Conservation (phyloP, 495 filamentous ascomycete genomes). For the Talaromyces liani region DNA sequence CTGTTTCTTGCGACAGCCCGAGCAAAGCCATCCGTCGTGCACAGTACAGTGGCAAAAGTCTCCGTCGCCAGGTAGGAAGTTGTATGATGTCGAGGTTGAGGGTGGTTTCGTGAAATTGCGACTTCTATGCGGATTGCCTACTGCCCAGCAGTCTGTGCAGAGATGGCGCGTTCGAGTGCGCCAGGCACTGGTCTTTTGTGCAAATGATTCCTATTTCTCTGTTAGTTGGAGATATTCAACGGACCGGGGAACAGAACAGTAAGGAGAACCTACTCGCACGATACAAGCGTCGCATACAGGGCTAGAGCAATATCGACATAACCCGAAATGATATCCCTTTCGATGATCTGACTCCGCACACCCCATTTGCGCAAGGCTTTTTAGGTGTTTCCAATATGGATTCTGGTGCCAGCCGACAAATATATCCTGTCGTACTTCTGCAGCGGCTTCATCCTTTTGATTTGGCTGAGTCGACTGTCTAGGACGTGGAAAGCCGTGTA, state of each 20-base stretch:
- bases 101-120: constrained; percentile 4
- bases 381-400: constrained; percentile 16
- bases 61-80: constrained; percentile 6
- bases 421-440: constrained; percentile 4
- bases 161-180: constrained; percentile 14
- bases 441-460: background rate
- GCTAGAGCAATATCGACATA: constrained; percentile 20
- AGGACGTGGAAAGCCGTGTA: constrained; percentile 17
- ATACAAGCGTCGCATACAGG: constrained; percentile 22
- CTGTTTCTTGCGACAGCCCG: constrained; percentile 18
- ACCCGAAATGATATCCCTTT: constrained; percentile 9
- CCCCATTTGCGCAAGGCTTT: constrained; percentile 11
- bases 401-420: constrained; percentile 16
- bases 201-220: constrained; percentile 4
- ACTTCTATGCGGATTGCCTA: constrained; percentile 12
- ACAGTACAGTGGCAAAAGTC: constrained; percentile 16
- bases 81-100: background rate
- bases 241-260: background rate
- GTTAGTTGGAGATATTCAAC: background rate
- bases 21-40: constrained; percentile 19
- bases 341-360: constrained; percentile 17
- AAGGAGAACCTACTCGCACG: constrained; percentile 11
- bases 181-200: constrained; percentile 5
- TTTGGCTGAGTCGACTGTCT: background rate
- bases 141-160: constrained; percentile 14